Evolutionary conservation across 78 protist genomes (phyloP).

Genomic region (Dictyostelium intermedium): DNA sequence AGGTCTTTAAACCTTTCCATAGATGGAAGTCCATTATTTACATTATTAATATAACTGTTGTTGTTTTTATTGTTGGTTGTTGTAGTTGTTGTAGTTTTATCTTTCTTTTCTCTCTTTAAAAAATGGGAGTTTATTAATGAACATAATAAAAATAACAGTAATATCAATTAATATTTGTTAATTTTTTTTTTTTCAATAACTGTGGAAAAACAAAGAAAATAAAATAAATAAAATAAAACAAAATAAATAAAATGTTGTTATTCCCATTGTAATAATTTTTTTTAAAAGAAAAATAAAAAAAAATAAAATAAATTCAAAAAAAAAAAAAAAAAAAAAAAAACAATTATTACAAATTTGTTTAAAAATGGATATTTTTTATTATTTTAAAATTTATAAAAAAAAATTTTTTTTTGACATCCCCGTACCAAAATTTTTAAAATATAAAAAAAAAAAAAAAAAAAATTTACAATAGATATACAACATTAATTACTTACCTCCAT

Average conservation of each 20-base stretch:
- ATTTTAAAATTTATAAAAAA: too few species aligned
- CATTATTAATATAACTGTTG: background rate
- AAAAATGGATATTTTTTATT: too few species aligned
- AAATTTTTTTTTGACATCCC: background rate
- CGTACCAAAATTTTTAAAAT: background rate
- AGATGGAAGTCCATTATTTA: conserved; percentile 22
- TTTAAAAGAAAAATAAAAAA: background rate
- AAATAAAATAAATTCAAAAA: background rate
- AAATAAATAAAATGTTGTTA: background rate
- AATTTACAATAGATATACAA: background rate
- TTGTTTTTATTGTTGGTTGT: background rate
- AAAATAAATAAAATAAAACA: too few species aligned
- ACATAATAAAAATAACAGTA: background rate
- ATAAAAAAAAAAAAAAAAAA: too few species aligned
- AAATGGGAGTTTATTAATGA: background rate
- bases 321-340: too few species aligned
- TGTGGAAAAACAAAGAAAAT: background rate
- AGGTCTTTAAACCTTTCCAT: conserved; percentile 59
- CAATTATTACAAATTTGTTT: background rate
- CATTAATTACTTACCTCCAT: background rate
- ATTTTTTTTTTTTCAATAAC: background rate
- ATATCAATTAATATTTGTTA: background rate
- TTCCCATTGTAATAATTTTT: background rate
- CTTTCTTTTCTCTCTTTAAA: background rate
- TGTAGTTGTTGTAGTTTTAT: background rate